These are phyloP conservation scores for Anisogramma anomala DNA, from an alignment of 2,329 filamentous ascomycete genomes.

Conservation along the genomic window DNA sequence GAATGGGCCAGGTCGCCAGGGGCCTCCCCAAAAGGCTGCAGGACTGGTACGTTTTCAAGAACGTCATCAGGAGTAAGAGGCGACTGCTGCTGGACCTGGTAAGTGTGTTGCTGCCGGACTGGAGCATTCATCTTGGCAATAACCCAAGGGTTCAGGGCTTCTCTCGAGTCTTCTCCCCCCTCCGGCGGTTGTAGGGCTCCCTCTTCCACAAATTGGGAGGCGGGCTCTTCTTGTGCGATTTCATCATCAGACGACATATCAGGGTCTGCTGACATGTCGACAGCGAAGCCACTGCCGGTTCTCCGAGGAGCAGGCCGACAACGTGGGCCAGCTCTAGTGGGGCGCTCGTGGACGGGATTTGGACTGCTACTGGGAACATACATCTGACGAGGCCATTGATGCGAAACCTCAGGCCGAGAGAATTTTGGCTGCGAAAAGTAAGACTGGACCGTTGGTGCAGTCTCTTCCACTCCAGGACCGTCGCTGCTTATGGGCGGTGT, in stretches of 20 bases:
- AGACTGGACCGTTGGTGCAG: too few relatives aligned
- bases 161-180: slow-evolving; percentile 1
- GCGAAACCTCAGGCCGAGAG: too few relatives aligned
- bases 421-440: background rate
- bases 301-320: background rate
- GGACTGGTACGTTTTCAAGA: slow-evolving; percentile 19
- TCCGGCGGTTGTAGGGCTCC: background rate
- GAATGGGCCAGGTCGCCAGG: slow-evolving; percentile 21
- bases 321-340: background rate
- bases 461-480: slow-evolving; percentile 19
- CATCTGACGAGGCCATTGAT: background rate
- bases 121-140: slow-evolving; percentile 28
- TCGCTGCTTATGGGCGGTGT: slow-evolving; percentile 23
- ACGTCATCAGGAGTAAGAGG: background rate
- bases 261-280: slow-evolving; percentile 12
- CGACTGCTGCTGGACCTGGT: background rate
- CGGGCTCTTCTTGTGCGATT: background rate
- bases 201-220: background rate
- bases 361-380: background rate
- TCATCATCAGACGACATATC: slow-evolving; percentile 13
- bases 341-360: background rate
- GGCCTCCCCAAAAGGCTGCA: slow-evolving; percentile 19
- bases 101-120: background rate
- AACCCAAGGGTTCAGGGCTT: slow-evolving; percentile 28
- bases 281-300: background rate